Evolutionary conservation across 768 basidiomycete species (phyloP).

Genomic region (Tulasnella sp.): DNA sequence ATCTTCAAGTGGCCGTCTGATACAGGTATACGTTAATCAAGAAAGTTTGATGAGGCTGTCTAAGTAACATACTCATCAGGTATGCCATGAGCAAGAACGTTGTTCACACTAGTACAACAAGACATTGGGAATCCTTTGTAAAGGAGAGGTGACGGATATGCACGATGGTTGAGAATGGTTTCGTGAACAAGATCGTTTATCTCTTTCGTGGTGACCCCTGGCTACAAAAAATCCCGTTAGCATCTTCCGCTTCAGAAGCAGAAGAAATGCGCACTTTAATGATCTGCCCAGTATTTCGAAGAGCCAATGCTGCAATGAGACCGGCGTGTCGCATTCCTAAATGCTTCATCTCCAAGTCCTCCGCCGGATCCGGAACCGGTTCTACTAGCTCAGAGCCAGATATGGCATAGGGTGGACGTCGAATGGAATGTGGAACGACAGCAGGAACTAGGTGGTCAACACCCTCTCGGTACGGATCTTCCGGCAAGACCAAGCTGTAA

Average conservation of each 20-base stretch:
- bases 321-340: conserved; percentile 3
- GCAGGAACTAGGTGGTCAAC: conserved; percentile 6
- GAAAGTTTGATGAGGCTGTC: background rate
- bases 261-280: background rate
- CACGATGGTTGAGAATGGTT: conserved; percentile 51
- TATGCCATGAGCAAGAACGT: conserved; percentile 78
- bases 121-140: conserved; percentile 69
- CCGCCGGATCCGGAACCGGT: background rate
- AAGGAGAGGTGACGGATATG: conserved; percentile 77
- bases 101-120: conserved; percentile 83
- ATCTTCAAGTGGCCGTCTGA: conserved; percentile 64
- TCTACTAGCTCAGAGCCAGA: background rate
- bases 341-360: background rate
- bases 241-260: background rate
- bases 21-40: background rate
- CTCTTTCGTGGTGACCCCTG: conserved; percentile 57
- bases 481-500: conserved; percentile 19
- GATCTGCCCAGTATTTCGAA: conserved; percentile 1
- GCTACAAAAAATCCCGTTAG: conserved; percentile 28
- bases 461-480: conserved; percentile 11
- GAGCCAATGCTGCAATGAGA: background rate
- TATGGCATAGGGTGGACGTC: conserved; percentile 10
- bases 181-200: conserved; percentile 67
- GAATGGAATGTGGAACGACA: conserved; percentile 7
- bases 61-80: conserved; percentile 64